phyloP scores from a whole-genome alignment of 257 asterid species.

The Datura wrightii region DNA sequence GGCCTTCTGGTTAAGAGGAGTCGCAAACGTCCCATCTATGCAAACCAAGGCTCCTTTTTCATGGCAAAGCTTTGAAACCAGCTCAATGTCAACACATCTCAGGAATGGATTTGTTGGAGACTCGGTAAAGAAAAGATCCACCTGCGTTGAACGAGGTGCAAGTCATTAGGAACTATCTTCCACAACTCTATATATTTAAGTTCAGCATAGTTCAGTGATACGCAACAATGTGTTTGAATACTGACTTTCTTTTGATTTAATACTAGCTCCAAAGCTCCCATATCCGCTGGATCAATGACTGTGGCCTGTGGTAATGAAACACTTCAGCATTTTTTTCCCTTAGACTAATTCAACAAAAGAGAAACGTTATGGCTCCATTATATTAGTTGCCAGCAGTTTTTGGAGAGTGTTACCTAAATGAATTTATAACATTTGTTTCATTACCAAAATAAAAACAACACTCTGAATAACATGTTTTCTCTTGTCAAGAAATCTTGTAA shows the following conservation, averaged over 20 bases:
- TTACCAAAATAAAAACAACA: background rate
- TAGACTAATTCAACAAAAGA: background rate
- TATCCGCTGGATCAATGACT: constrained; percentile 92
- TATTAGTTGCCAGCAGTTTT: background rate
- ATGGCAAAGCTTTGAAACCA: constrained; percentile 87
- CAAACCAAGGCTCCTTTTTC: constrained; percentile 83
- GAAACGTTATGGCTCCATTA: background rate
- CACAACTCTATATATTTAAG: background rate
- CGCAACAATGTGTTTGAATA: constrained; percentile 20
- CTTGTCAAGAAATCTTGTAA: constrained; percentile 5
- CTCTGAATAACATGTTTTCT: background rate
- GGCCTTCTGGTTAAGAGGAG: constrained; percentile 94
- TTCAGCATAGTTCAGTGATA: background rate
- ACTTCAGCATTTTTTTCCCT: background rate
- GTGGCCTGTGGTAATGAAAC: constrained; percentile 64
- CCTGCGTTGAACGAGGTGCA: constrained; percentile 56
- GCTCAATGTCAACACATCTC: constrained; percentile 93
- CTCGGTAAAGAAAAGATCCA: constrained; percentile 82
- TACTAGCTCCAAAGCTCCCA: constrained; percentile 77
- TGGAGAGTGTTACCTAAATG: constrained; percentile 17
- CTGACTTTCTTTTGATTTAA: constrained; percentile 71
- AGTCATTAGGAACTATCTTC: constrained; percentile 19
- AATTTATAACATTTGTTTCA: background rate
- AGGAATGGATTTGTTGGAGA: constrained; percentile 94
- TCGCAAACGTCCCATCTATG: constrained; percentile 91